Conservation (phyloP, 768 basidiomycete species). For the Suillus decipiens region DNA sequence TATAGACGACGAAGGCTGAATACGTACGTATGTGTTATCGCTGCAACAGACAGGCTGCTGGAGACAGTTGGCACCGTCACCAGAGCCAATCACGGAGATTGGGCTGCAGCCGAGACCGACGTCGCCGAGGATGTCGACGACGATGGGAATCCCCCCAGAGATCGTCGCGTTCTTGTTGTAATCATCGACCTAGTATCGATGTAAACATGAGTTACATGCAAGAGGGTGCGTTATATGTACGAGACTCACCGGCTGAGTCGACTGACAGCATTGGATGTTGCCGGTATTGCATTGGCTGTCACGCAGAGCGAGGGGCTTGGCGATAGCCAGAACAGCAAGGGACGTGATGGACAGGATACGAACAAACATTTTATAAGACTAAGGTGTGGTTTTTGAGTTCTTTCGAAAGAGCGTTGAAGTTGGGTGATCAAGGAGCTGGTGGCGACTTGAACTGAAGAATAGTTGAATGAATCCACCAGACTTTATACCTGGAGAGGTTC, state of each 20-base stretch:
- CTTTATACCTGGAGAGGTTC: slow-evolving; percentile 4
- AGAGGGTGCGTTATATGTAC: background rate
- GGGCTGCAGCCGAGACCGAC: slow-evolving; percentile 29
- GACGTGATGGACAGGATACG: slow-evolving; percentile 22
- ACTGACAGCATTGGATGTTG: slow-evolving; percentile 22
- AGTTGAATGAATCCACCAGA: background rate
- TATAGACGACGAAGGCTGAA: background rate
- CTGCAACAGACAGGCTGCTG: slow-evolving; percentile 31
- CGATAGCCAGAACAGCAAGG: slow-evolving; percentile 18
- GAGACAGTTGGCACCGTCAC: slow-evolving; percentile 20
- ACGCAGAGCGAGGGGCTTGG: slow-evolving; percentile 21
- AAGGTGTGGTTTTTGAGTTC: background rate
- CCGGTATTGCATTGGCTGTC: slow-evolving; percentile 22
- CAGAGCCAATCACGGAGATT: slow-evolving; percentile 21
- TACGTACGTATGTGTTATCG: slow-evolving; percentile 22
- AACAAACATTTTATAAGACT: slow-evolving; percentile 21
- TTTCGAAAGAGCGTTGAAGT: slow-evolving; percentile 3
- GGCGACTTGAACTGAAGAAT: slow-evolving; percentile 5
- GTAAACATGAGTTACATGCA: background rate
- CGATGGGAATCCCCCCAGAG: slow-evolving; percentile 11
- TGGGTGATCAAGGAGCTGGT: background rate
- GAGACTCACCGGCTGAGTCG: slow-evolving; percentile 22
- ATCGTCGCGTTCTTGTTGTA: slow-evolving; percentile 6
- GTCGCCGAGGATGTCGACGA: slow-evolving; percentile 21
- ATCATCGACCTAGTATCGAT: slow-evolving; percentile 15